Conservation (phyloP, 2,329 filamentous ascomycete genomes). For the Xylaria sp. region DNA sequence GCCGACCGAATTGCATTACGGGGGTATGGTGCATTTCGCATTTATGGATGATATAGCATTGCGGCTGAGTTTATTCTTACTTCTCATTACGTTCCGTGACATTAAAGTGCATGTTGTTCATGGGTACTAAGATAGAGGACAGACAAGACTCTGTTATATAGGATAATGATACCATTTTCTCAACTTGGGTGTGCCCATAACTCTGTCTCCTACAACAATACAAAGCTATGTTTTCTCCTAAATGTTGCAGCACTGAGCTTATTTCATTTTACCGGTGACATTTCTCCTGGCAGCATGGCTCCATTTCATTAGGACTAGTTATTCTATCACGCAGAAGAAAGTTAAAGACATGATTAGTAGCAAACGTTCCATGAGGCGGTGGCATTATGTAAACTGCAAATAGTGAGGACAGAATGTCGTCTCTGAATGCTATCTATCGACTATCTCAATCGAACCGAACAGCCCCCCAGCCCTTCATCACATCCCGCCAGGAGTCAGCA, state of each 20-base stretch:
- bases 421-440: background rate
- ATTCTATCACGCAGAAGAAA: no score
- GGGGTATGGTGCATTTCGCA: constrained; percentile 17
- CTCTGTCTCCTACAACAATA: no score
- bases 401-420: background rate
- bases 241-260: no score
- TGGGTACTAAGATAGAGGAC: constrained; percentile 11
- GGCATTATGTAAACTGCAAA: background rate
- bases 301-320: background rate
- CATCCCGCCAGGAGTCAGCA: constrained; percentile 48
- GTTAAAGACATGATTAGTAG: background rate
- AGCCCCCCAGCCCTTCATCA: constrained; percentile 48
- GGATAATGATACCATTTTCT: constrained; percentile 29
- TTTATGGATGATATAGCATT: constrained; percentile 12
- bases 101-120: background rate
- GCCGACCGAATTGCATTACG: constrained; percentile 4
- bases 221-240: no score
- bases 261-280: no score
- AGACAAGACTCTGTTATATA: constrained; percentile 17
- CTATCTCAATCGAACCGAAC: constrained; percentile 31
- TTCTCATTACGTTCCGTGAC: background rate
- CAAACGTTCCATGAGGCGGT: background rate
- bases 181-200: background rate
- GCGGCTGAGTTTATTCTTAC: background rate
- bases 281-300: background rate